A percentile compares a stretch with the other conserved stretches of the same genome.
These are phyloP conservation scores for Coffea canephora DNA, from an alignment of 257 asterid species.

Conservation along the genomic window DNA sequence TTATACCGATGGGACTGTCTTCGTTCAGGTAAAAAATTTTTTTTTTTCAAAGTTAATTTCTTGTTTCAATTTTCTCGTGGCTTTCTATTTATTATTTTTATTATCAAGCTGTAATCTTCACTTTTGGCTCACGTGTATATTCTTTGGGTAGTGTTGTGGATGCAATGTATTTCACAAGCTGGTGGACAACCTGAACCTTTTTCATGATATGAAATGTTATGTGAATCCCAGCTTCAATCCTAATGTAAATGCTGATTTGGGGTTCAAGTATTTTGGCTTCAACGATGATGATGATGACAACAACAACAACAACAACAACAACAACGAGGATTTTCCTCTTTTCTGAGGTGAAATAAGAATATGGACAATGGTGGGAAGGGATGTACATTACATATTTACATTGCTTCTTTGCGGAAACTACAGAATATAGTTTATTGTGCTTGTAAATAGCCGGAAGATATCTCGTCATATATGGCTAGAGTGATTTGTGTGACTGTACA, in stretches of 20 bases:
- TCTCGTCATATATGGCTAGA: background rate
- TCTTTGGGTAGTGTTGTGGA: constrained; percentile 73
- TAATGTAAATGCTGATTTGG: constrained; percentile 36
- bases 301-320: background rate
- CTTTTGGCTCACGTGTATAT: background rate
- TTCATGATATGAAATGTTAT: constrained; percentile 91
- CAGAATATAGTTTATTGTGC: background rate
- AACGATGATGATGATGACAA: constrained; percentile 43
- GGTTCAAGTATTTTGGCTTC: constrained; percentile 58
- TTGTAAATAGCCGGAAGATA: constrained; percentile 15
- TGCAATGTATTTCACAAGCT: constrained; percentile 92
- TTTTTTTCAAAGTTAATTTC: background rate
- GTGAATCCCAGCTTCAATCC: constrained; percentile 84
- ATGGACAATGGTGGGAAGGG: background rate
- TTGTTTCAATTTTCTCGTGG: background rate
- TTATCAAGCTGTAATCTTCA: no score
- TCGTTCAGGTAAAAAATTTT: constrained; percentile 64
- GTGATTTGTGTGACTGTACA: background rate
- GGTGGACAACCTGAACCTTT: constrained; percentile 89
- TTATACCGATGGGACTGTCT: constrained; percentile 94
- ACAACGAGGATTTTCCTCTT: constrained; percentile 48
- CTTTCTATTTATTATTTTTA: no score
- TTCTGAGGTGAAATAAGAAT: constrained; percentile 37
- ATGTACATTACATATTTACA: constrained; percentile 36
- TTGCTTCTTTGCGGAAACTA: constrained; percentile 1